Evolutionary conservation across 495 filamentous ascomycete genomes (phyloP), one percentile per base, ranked within the genome.

Genomic region (Daldinia loculata): DNA sequence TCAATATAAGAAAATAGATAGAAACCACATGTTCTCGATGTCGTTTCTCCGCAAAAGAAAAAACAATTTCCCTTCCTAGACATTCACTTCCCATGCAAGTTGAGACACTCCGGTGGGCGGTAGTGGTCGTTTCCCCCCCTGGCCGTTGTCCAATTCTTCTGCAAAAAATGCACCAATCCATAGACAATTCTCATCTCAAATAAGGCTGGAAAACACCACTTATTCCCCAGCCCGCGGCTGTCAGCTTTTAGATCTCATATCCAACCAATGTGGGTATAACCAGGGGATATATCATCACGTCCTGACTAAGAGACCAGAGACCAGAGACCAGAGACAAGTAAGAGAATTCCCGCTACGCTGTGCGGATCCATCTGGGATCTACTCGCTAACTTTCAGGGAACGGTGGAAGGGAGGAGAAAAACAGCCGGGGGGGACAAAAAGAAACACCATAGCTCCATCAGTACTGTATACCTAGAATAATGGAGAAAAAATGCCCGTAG

Each of bases 11-110:
- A 56, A 69, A 69, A 69, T 66, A 66, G 56, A 73, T 56, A 55
- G 62, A 69, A 66, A 73, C 69, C 70, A 66, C 62, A 57, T 66
- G 57, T 60, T 66, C 57, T 61, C 39, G 30, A 63, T 63, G 52
- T 38, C 50, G 22, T 56, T 69, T 50, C 56, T 63, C 55, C 63
- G 48, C 61, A 65, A 56, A 63, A 51, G 59, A 56, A 34, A 69
- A 58, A 32, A 39, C 66, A 73, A 73, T 73, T 73, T 73, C 70
- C 70, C 57, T 66, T 69, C 66, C 43, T 60, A 73, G 70, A 48
- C 38, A 52, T 63, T 69, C 26, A 62, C n/a, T 50, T 19, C 56
- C 56, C 41, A 62, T 58, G 61, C 29, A 50, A 57, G 45, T 63
- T 48, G 36, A 53, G 43, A 34, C 50, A 15, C 61, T 62, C 70